A percentile compares a stretch with the other conserved stretches of the same genome.
Conservation (phyloP, 805 yeast species). For the Alloascoidea hylecoeti region DNA sequence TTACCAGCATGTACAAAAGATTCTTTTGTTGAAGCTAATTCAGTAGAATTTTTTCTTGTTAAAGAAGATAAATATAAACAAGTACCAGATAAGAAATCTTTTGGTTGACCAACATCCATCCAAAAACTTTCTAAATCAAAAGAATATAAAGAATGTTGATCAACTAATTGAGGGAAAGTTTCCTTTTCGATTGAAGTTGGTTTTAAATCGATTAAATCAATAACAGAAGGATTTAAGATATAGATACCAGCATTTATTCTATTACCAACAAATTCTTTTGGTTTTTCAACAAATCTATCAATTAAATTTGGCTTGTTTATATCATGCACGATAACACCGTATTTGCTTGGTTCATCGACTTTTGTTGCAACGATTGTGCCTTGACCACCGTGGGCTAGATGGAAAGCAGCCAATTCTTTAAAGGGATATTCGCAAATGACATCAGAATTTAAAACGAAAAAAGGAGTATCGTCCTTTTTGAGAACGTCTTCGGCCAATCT, state of each 20-base stretch:
- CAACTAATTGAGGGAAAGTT: slow-evolving; percentile 95
- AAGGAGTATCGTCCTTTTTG: slow-evolving; percentile 90
- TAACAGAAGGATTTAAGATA: slow-evolving; percentile 93
- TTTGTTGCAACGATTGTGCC: slow-evolving; percentile 99
- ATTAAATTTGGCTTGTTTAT: slow-evolving; percentile 89
- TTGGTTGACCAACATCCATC: slow-evolving; percentile 99
- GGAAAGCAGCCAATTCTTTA: slow-evolving; percentile 83
- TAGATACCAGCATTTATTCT: slow-evolving; percentile 99
- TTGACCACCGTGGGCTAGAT: slow-evolving; percentile 88
- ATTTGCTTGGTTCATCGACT: slow-evolving; percentile 98
- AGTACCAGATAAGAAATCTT: slow-evolving; percentile 96
- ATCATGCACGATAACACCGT: slow-evolving; percentile 98
- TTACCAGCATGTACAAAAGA: slow-evolving; percentile 78
- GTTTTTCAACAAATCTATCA: slow-evolving; percentile 98
- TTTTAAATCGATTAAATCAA: slow-evolving; percentile 91
- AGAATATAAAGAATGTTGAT: slow-evolving; percentile 77
- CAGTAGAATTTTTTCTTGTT: slow-evolving; percentile 63
- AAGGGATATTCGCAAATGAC: slow-evolving; percentile 98
- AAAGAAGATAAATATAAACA: slow-evolving; percentile 80
- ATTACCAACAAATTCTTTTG: slow-evolving; percentile 98
- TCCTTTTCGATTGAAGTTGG: slow-evolving; percentile 99
- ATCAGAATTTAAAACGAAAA: slow-evolving; percentile 95
- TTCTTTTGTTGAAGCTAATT: slow-evolving; percentile 45
- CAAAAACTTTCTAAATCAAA: slow-evolving; percentile 98
- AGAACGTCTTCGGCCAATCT: slow-evolving; percentile 91